Conservation (phyloP, 2,329 filamentous ascomycete species). For the Myriosclerotinia scirpicola region DNA sequence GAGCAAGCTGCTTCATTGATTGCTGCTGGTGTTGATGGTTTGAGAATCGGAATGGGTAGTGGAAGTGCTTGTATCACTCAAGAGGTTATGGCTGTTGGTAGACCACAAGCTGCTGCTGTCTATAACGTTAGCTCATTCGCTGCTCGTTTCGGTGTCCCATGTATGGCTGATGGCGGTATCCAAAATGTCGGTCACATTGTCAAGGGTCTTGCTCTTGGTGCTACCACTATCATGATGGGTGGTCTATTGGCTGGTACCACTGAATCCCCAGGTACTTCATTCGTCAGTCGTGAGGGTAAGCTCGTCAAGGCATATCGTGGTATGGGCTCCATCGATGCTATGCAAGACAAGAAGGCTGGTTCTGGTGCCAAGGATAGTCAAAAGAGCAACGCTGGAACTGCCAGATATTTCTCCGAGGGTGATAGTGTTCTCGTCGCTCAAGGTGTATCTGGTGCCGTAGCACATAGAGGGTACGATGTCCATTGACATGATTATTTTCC, state of each 20-base stretch:
- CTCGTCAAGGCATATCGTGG: conserved; percentile 99
- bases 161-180: conserved; percentile 95
- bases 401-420: conserved; percentile 96
- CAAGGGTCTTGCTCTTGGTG: conserved; percentile 93
- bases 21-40: conserved; percentile 89
- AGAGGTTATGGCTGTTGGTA: conserved; percentile 98
- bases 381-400: conserved; percentile 90
- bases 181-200: conserved; percentile 99
- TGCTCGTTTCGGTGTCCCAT: conserved; percentile 90
- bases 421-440: conserved; percentile 94
- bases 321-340: conserved; percentile 98
- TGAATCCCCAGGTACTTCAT: conserved; percentile 95
- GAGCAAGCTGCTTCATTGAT: conserved; percentile 94
- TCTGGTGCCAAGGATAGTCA: conserved; percentile 73
- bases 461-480: conserved; percentile 62
- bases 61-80: conserved; percentile 98
- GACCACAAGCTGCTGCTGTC: conserved; percentile 91
- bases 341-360: conserved; percentile 98
- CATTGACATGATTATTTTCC: background rate
- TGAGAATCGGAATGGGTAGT: conserved; percentile 98
- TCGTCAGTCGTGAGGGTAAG: conserved; percentile 94
- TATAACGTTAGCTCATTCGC: conserved; percentile 89
- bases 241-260: conserved; percentile 95
- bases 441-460: conserved; percentile 85
- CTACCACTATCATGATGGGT: conserved; percentile 98